Conservation (phyloP, 257 asterid species). For the Solanum habrochaites region DNA sequence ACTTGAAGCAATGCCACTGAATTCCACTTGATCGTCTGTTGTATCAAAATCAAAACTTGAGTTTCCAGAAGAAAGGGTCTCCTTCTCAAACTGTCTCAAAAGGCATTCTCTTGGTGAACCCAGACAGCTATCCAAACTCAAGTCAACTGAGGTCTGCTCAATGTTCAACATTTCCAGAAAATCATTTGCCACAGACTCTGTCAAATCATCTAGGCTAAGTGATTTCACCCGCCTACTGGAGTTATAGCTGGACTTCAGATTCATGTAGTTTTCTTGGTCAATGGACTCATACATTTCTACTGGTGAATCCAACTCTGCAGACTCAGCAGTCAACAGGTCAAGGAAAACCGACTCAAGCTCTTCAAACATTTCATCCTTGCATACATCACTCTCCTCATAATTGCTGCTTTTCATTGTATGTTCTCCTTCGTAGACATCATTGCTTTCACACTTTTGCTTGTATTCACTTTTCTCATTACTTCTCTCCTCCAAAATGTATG, state of each 20-base stretch:
- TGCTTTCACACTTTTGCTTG: constrained; percentile 14
- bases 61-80: constrained; percentile 6
- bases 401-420: constrained; percentile 7
- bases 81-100: constrained; percentile 28
- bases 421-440: constrained; percentile 9
- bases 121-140: constrained; percentile 18
- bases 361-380: constrained; percentile 12
- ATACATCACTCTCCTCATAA: neutral
- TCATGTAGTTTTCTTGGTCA: constrained; percentile 20
- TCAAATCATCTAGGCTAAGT: constrained; percentile 44
- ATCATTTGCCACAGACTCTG: constrained; percentile 67
- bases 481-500: constrained; percentile 36
- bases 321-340: constrained; percentile 11
- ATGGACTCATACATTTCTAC: constrained; percentile 7
- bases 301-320: constrained; percentile 14
- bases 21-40: constrained; percentile 14
- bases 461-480: constrained; percentile 16
- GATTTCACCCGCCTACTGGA: constrained; percentile 30
- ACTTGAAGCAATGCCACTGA: constrained; percentile 5
- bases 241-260: constrained; percentile 8
- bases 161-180: constrained; percentile 55
- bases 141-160: constrained; percentile 24
- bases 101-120: constrained; percentile 29
- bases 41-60: constrained; percentile 21
- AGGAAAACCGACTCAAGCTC: constrained; percentile 17